Percentiles rank a stretch among this genome's conserved stretches.
These are phyloP conservation scores for Erigeron canadensis DNA, from an alignment of 129 eudicot genomes.

Conservation along the genomic window DNA sequence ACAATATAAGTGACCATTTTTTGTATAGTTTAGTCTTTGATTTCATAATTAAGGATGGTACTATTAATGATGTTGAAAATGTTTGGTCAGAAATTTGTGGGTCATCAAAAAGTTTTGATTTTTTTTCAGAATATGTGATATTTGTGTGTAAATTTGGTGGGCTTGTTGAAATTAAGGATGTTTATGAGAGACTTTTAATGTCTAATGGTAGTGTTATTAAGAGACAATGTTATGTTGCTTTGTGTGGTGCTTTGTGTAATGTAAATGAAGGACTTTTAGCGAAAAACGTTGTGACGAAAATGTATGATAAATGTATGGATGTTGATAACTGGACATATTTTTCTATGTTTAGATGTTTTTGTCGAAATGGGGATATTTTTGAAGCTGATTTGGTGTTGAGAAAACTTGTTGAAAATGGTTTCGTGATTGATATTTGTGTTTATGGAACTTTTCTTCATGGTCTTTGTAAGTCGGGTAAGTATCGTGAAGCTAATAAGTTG, in stretches of 20 bases:
- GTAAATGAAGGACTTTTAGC: slow-evolving; percentile 41
- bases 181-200: slow-evolving; percentile 30
- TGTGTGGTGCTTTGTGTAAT: slow-evolving; percentile 42
- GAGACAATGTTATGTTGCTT: slow-evolving; percentile 39
- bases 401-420: slow-evolving; percentile 34
- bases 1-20: slow-evolving; percentile 31
- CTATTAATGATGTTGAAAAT: slow-evolving; percentile 36
- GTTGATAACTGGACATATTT: slow-evolving; percentile 45
- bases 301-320: slow-evolving; percentile 29
- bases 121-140: slow-evolving; percentile 40
- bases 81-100: slow-evolving; percentile 43
- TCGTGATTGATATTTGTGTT: slow-evolving; percentile 41
- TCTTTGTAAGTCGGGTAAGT: slow-evolving; percentile 37
- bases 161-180: slow-evolving; percentile 31
- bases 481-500: slow-evolving; percentile 50
- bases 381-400: slow-evolving; percentile 49
- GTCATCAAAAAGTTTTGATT: slow-evolving; percentile 18
- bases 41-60: slow-evolving; percentile 30
- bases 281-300: slow-evolving; percentile 28
- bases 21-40: slow-evolving; percentile 38
- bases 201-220: slow-evolving; percentile 24
- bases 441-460: slow-evolving; percentile 43
- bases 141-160: slow-evolving; percentile 43
- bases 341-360: slow-evolving; percentile 42
- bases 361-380: slow-evolving; percentile 36